Conservation (phyloP, 768 basidiomycete genomes). For the Scleroderma citrinum region DNA sequence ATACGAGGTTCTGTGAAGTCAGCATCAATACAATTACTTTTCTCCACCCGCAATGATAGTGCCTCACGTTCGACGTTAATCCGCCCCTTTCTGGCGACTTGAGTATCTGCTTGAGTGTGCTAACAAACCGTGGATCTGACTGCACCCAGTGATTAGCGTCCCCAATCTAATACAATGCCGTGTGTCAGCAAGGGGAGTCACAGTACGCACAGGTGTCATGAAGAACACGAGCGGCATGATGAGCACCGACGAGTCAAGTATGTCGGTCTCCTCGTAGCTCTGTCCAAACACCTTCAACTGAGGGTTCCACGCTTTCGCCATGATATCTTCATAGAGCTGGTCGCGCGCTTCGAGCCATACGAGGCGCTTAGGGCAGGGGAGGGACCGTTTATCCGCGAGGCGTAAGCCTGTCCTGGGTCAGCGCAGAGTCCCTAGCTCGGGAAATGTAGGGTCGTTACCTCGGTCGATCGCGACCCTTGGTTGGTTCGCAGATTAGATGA, state of each 20-base stretch:
- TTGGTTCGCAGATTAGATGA: background rate
- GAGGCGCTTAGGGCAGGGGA: constrained; percentile 71
- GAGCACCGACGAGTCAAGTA: constrained; percentile 81
- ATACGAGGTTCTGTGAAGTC: constrained; percentile 64
- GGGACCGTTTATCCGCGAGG: constrained; percentile 88
- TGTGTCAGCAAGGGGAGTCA: background rate
- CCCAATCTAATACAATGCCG: background rate
- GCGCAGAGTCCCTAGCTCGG: too few relatives aligned
- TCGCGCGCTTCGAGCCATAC: constrained; percentile 78
- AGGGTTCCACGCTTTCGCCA: constrained; percentile 81
- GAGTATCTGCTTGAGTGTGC: constrained; percentile 77
- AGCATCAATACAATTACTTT: constrained; percentile 1
- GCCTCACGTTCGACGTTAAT: constrained; percentile 71
- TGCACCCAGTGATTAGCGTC: constrained; percentile 17
- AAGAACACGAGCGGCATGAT: constrained; percentile 96
- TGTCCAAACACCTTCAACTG: constrained; percentile 71
- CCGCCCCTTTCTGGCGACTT: constrained; percentile 88
- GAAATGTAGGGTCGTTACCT: too few relatives aligned
- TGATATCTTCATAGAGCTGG: constrained; percentile 86
- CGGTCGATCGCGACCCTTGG: constrained; percentile 90
- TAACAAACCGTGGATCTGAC: constrained; percentile 86
- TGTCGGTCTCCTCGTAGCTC: constrained; percentile 80
- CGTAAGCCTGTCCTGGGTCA: constrained; percentile 52
- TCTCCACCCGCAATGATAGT: background rate
- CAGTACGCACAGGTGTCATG: constrained; percentile 59